Conservation (phyloP, 179 eudicot genomes). For the Kewa caespitosa region DNA sequence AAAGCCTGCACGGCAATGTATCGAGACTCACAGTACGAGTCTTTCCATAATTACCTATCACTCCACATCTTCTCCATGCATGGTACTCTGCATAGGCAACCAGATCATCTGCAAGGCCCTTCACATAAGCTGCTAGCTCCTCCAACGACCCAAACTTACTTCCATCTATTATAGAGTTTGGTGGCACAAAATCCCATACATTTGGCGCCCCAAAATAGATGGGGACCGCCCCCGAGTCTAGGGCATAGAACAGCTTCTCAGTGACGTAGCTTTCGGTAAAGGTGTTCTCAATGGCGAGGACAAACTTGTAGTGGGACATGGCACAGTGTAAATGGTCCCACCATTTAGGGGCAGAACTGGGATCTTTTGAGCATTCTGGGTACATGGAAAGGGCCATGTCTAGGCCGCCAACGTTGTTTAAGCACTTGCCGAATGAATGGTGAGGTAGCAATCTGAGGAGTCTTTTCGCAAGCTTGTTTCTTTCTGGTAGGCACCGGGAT, state of each 20-base stretch:
- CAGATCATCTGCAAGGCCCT: slow-evolving; percentile 75
- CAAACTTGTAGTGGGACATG: slow-evolving; percentile 96
- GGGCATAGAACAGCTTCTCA: slow-evolving; percentile 86
- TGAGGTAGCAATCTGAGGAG: slow-evolving; percentile 63
- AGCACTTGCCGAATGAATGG: slow-evolving; percentile 96
- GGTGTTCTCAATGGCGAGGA: slow-evolving; percentile 91
- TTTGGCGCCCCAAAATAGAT: slow-evolving; percentile 96
- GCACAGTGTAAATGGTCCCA: slow-evolving; percentile 98
- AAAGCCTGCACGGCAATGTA: slow-evolving; percentile 81
- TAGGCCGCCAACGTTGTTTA: slow-evolving; percentile 92
- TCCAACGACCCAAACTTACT: slow-evolving; percentile 62
- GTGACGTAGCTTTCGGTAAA: slow-evolving; percentile 91
- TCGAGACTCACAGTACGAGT: slow-evolving; percentile 76
- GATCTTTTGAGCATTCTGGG: slow-evolving; percentile 71
- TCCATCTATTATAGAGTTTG: slow-evolving; percentile 90
- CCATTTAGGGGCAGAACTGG: slow-evolving; percentile 63
- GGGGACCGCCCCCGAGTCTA: slow-evolving; percentile 88
- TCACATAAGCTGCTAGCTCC: slow-evolving; percentile 70
- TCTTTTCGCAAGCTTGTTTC: slow-evolving; percentile 68
- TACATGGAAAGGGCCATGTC: slow-evolving; percentile 77
- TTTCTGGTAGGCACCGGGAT: slow-evolving; percentile 77
- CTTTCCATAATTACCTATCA: slow-evolving; percentile 64
- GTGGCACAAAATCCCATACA: slow-evolving; percentile 92
- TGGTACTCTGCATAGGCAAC: slow-evolving; percentile 88
- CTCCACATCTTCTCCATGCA: slow-evolving; percentile 98